Evolutionary conservation across 129 eudicot species (phyloP), one percentile per base, ranked within the genome.

Genomic region (Kitagawia praeruptora): DNA sequence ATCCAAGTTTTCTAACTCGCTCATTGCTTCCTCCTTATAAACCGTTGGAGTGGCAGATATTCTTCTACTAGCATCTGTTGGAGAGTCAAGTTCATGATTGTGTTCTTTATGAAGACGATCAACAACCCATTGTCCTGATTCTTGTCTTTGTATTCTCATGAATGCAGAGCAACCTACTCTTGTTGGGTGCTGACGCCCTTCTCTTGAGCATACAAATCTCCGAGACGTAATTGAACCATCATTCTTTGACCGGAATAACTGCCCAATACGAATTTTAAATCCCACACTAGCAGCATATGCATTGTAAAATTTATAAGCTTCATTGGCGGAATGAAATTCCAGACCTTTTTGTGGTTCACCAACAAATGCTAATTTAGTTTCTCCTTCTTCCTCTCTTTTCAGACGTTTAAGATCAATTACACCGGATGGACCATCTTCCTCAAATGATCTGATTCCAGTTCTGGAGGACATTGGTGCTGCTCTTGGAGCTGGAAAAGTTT

Each of bases 111-210:
- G 86, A 67, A 92, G 85, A 44, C 97, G 97, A 78, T 92, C 97
- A 67, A 92, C 97, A 9, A 87, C 91, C 97, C 97, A 92, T 78
- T 85, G 80, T 42, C 96, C 97, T 1, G 93, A 82, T 39, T 90
- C 97, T 75, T 89, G 96, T 46, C 96, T 88, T 80, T 92, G 97
- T 84, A 92, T 92, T 80, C 97, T 92, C 97, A 92, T 86, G 64
- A 80, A 92, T 42, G 97, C 97, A 42, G 96, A 91, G 78, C 97
- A 92, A 41, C 97, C 97, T 21, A 92, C 93, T 85, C 97, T 82
- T 25, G 97, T 86, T 74, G 97, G 97, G 75, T 92, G 97, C 75
- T 92, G 97, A 82, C 86, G 91, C 46, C 97, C 97, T 88, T 92
- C 97, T 76, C 88, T 92, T 8, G 97, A 92, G 89, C 97, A 92